Evolutionary conservation across 441 rosid genomes (phyloP), one percentile per base, ranked within the genome.

Genomic region (Populus hybrid): DNA sequence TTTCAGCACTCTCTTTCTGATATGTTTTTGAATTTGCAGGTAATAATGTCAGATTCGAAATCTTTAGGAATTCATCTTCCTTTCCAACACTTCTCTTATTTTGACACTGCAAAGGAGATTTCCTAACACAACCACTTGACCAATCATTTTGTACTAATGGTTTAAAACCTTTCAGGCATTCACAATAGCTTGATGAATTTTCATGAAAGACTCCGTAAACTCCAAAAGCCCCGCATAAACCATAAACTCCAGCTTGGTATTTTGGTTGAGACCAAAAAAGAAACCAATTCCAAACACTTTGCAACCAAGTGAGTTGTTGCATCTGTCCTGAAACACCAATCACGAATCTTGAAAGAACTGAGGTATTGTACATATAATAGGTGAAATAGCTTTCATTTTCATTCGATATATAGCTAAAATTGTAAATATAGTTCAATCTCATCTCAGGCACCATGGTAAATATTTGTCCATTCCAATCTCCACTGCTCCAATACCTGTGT

Each of bases 211-310:
- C n/a, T n/a, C n/a, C n/a, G n/a, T n/a, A n/a, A n/a, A 28, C 35
- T 18, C 71, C 42, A 68, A 68, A 68, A 14, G 5, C 1, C 23
- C 71, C 46, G 0, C 71, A 68, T 0, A 24, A 68, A 12, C 21
- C 10, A 68, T 68, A 68, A 68, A 68, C 71, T 0, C 3, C 11
- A 7, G 21, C 14, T 11, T 32, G 10, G 8, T 1, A 0, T 35
- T 0, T 28, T 28, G 71, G 71, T 68, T 0, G 4, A 2, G 71
- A 4, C 71, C 71, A 68, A 68, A 5, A 68, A 1, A 8, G 0
- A 6, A 0, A 0, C 71, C 71, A 68, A 0, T 2, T 11, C n/a
- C 6, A 0, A 50, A 0, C 0, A 30, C 23, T 46, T 4, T 0
- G 0, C 2, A 0, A 0, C 42, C 10, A 67, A 18, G 5, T 4